These are phyloP conservation scores for Aspergillus persii DNA, from an alignment of 2,329 filamentous ascomycete species.

Conservation along the genomic window DNA sequence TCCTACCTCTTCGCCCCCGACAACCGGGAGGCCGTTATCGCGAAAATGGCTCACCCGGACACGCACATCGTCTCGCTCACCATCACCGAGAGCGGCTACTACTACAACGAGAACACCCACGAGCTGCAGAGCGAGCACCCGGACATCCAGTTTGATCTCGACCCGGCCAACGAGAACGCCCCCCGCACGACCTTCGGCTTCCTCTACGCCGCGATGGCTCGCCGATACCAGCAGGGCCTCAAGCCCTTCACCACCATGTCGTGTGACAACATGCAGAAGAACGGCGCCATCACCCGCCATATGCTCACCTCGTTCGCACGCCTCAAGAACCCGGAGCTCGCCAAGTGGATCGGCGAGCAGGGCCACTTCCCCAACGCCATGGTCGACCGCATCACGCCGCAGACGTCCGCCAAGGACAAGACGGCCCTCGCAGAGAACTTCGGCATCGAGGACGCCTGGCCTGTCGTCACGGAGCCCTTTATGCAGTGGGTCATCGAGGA, in stretches of 20 bases:
- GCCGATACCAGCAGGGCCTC: constrained; percentile 47
- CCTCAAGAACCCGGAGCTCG: constrained; percentile 47
- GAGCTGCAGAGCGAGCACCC: constrained; percentile 49
- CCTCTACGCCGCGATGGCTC: constrained; percentile 51
- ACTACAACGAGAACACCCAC: constrained; percentile 59
- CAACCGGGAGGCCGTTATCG: constrained; percentile 51
- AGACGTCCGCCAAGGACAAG: constrained; percentile 49
- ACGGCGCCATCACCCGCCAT: constrained; percentile 52
- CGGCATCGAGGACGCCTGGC: constrained; percentile 52
- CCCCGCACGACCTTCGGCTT: constrained; percentile 54
- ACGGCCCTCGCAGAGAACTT: constrained; percentile 45
- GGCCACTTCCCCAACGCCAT: constrained; percentile 56
- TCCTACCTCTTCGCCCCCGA: constrained; percentile 54
- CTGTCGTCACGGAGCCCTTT: constrained; percentile 56
- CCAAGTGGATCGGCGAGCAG: constrained; percentile 50
- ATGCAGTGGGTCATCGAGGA: constrained; percentile 59
- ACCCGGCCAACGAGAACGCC: constrained; percentile 39
- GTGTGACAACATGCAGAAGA: constrained; percentile 59
- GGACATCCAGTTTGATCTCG: constrained; percentile 51
- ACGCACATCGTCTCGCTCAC: constrained; percentile 56
- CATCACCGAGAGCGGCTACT: constrained; percentile 58
- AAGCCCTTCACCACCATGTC: constrained; percentile 56
- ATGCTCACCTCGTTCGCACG: constrained; percentile 54
- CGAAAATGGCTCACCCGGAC: constrained; percentile 56
- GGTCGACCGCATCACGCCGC: constrained; percentile 57